A percentile compares a stretch with the other conserved stretches of the same genome.
Conservation (phyloP, 305 asterid genomes). For the Striga hermonthica region DNA sequence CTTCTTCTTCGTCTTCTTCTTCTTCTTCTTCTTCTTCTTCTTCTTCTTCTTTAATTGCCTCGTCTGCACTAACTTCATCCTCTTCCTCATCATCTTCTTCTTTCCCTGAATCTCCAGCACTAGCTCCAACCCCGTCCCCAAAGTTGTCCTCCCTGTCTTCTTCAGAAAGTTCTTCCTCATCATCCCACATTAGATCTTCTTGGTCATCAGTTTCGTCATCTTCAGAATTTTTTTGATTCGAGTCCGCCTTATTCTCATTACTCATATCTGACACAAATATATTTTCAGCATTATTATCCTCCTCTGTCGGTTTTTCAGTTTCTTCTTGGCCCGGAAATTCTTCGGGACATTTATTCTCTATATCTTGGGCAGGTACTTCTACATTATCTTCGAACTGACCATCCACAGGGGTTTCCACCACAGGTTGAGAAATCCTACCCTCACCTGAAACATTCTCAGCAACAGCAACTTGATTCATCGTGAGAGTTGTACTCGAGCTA, state of each 20-base stretch:
- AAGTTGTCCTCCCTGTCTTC: constrained; percentile 26
- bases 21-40: constrained; percentile 11
- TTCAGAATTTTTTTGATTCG: constrained; percentile 28
- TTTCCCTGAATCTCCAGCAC: constrained; percentile 34
- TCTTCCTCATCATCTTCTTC: constrained; percentile 30
- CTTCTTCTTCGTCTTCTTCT: too few species aligned
- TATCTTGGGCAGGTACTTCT: constrained; percentile 24
- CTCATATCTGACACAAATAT: constrained; percentile 20
- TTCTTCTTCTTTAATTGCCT: constrained; percentile 32
- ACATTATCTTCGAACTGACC: constrained; percentile 27
- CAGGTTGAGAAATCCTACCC: constrained; percentile 24
- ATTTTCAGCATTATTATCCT: constrained; percentile 30
- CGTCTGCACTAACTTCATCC: constrained; percentile 31
- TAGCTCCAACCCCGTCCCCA: constrained; percentile 31
- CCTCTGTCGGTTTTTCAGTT: constrained; percentile 26
- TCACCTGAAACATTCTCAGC: constrained; percentile 36
- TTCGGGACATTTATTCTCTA: constrained; percentile 17
- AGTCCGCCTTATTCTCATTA: constrained; percentile 29
- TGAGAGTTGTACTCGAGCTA: constrained; percentile 24
- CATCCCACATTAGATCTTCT: constrained; percentile 30
- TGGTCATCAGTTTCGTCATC: constrained; percentile 39
- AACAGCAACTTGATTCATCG: constrained; percentile 27
- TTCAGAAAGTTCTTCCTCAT: constrained; percentile 28
- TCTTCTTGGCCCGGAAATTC: constrained; percentile 29
- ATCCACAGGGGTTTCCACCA: constrained; percentile 23